phyloP scores from a whole-genome alignment of 2,329 filamentous ascomycete species.

The Canariomyces notabilis region DNA sequence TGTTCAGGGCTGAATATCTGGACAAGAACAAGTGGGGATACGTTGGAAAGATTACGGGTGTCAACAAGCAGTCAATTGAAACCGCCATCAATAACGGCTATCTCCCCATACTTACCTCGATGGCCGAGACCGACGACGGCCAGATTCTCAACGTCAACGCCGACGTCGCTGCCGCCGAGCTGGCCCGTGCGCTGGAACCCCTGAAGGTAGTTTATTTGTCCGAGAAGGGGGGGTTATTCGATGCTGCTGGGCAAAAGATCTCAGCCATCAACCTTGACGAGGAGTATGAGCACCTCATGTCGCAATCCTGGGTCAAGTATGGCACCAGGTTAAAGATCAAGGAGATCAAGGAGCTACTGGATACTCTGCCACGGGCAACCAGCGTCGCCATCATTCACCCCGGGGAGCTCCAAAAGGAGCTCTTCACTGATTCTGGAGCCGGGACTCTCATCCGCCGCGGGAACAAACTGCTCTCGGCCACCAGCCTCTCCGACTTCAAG shows the following conservation, averaged over 20 bases:
- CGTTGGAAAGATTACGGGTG: constrained; percentile 90
- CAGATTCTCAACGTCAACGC: constrained; percentile 97
- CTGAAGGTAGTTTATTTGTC: constrained; percentile 98
- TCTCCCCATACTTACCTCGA: constrained; percentile 88
- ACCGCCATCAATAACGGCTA: constrained; percentile 86
- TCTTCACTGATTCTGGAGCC: constrained; percentile 93
- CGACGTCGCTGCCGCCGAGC: constrained; percentile 89
- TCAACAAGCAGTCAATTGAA: constrained; percentile 87
- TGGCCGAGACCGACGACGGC: constrained; percentile 89
- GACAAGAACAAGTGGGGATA: constrained; percentile 95
- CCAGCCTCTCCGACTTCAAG: constrained; percentile 66
- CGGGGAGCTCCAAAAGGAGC: constrained; percentile 88
- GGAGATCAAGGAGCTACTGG: constrained; percentile 91
- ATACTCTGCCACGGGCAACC: constrained; percentile 81
- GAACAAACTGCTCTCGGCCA: constrained; percentile 76
- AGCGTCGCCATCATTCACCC: constrained; percentile 98
- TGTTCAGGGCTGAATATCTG: constrained; percentile 89
- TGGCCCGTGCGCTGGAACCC: constrained; percentile 82
- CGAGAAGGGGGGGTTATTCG: constrained; percentile 93
- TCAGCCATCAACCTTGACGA: constrained; percentile 96
- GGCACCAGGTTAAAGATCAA: constrained; percentile 95
- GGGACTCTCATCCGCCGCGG: constrained; percentile 89
- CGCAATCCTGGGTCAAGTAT: constrained; percentile 89
- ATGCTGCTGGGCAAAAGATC: constrained; percentile 90
- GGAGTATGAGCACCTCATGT: constrained; percentile 90